phyloP scores from a whole-genome alignment of 2,329 filamentous ascomycete species.

The Dichotomopilus funicola region DNA sequence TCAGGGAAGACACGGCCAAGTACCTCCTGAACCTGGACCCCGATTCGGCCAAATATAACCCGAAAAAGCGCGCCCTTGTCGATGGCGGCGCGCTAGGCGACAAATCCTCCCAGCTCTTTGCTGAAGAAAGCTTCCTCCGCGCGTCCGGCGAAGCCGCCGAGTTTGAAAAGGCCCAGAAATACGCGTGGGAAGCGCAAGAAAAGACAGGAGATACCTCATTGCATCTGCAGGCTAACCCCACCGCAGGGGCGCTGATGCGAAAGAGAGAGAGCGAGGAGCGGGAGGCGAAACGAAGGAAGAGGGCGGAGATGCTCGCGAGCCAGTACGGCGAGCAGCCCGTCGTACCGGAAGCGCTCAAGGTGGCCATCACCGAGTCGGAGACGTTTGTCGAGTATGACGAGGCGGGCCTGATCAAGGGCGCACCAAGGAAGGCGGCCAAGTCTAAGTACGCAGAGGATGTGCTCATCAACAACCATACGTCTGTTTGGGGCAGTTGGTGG shows the following conservation, averaged over 20 bases:
- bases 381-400: constrained; percentile 93
- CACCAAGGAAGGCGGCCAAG: constrained; percentile 65
- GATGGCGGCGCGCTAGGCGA: constrained; percentile 76
- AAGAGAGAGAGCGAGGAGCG: constrained; percentile 73
- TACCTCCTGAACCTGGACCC: constrained; percentile 92
- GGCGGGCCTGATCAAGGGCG: constrained; percentile 81
- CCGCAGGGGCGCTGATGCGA: constrained; percentile 76
- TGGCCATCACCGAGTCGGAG: constrained; percentile 73
- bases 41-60: constrained; percentile 95
- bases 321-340: constrained; percentile 43
- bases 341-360: constrained; percentile 55
- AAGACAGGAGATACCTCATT: constrained; percentile 68
- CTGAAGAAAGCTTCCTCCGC: constrained; percentile 87
- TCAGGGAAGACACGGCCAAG: constrained; percentile 95
- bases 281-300: constrained; percentile 61
- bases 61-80: constrained; percentile 87
- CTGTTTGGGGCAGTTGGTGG: constrained; percentile 98
- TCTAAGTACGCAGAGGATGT: constrained; percentile 92
- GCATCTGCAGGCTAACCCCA: constrained; percentile 94
- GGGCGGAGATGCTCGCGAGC: constrained; percentile 45
- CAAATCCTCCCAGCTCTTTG: constrained; percentile 73
- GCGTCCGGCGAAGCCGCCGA: constrained; percentile 86
- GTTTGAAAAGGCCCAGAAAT: constrained; percentile 81
- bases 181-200: constrained; percentile 95
- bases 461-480: constrained; percentile 81